Conservation (phyloP, 2,329 filamentous ascomycete species). For the Nigrograna mackinnonii region DNA sequence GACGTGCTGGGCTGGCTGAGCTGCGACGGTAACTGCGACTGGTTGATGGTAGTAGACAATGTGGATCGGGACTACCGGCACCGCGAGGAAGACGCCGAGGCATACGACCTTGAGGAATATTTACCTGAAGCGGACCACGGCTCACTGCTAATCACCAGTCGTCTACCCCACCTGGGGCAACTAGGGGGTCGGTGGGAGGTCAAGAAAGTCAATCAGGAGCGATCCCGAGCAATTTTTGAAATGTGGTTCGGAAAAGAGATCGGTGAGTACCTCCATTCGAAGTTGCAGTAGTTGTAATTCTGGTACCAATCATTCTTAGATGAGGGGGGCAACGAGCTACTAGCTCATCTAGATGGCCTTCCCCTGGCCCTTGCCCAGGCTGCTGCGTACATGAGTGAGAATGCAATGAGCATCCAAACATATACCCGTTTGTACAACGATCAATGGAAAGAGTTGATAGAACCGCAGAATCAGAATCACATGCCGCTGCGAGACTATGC, state of each 20-base stretch:
- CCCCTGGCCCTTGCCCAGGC: constrained; percentile 11
- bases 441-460: constrained; percentile 19
- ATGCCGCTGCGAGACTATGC: constrained; percentile 13
- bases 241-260: constrained; percentile 6
- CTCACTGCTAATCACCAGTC: constrained; percentile 23
- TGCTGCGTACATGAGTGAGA: constrained; percentile 7
- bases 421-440: constrained; percentile 17
- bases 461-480: constrained; percentile 4
- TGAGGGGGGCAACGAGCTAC: constrained; percentile 2
- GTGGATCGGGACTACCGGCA: constrained; percentile 16
- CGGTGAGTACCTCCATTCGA: constrained; percentile 1
- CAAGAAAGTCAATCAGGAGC: constrained; percentile 8
- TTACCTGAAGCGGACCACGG: constrained; percentile 20
- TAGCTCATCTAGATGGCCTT: constrained; percentile 2
- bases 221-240: constrained; percentile 13
- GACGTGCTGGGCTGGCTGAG: constrained; percentile 18
- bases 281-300: not conserved
- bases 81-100: constrained; percentile 8
- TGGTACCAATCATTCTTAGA: constrained; percentile 1
- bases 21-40: constrained; percentile 14
- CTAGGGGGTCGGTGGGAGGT: constrained; percentile 16
- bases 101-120: constrained; percentile 18
- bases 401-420: constrained; percentile 5
- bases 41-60: constrained; percentile 25
- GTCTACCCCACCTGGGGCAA: constrained; percentile 16